Evolutionary conservation across 2,329 filamentous ascomycete genomes (phyloP).

Genomic region (Sporothrix humicola): DNA sequence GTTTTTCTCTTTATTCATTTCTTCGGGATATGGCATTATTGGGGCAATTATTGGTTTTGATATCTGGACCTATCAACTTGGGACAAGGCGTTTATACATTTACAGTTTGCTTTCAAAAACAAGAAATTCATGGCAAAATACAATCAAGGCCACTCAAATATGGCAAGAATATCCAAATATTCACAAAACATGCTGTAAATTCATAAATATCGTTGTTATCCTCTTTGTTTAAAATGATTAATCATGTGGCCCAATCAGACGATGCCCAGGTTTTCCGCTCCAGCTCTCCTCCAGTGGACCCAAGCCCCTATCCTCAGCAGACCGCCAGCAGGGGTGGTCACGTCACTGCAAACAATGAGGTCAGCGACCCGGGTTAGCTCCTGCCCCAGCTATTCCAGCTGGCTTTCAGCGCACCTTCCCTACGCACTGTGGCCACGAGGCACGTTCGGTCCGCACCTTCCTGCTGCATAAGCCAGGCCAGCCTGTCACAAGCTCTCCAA

Average conservation of each 20-base stretch:
- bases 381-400: too few species aligned
- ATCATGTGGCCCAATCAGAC: not conserved
- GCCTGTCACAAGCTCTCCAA: constrained; percentile 26
- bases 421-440: constrained; percentile 13
- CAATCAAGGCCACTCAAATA: not conserved
- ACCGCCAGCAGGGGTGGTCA: not conserved
- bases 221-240: not conserved
- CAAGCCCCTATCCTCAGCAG: not conserved
- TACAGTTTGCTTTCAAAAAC: not conserved
- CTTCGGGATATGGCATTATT: not conserved
- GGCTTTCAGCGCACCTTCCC: not conserved
- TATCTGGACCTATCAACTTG: constrained; percentile 9
- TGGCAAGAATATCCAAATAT: not conserved
- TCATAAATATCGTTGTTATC: not conserved
- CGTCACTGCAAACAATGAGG: constrained; percentile 12
- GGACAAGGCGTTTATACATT: not conserved
- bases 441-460: constrained; percentile 10
- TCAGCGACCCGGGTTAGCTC: constrained; percentile 8
- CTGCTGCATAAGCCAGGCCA: constrained; percentile 21
- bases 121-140: too few species aligned
- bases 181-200: too few species aligned
- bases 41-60: not conserved
- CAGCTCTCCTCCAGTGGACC: not conserved
- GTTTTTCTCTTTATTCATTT: not conserved
- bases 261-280: constrained; percentile 5